phyloP scores from a whole-genome alignment of 2,329 filamentous ascomycete species.

The Onygena corvina region DNA sequence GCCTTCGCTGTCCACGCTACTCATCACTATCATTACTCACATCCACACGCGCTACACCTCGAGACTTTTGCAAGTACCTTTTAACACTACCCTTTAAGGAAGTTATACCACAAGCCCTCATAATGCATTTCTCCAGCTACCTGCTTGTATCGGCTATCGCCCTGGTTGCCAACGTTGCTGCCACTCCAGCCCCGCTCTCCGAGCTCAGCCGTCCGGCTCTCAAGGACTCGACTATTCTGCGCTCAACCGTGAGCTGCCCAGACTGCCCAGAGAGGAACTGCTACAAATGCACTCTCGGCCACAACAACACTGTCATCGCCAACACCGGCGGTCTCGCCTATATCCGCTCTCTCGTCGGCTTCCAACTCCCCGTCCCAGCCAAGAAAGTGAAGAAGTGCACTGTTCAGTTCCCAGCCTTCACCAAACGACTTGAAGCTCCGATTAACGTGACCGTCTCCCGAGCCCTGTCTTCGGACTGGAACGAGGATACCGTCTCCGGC shows the following conservation, averaged over 20 bases:
- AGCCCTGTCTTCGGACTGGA: constrained; percentile 2
- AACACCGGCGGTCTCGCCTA: constrained; percentile 1
- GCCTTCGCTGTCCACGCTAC: neutral
- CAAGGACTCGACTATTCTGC: constrained; percentile 7
- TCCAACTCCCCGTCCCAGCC: constrained; percentile 5
- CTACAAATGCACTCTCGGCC: constrained; percentile 7
- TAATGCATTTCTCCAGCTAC: constrained; percentile 5
- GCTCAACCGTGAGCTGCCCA: constrained; percentile 3
- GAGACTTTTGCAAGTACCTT: neutral
- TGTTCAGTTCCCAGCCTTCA: constrained; percentile 9
- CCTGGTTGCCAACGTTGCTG: neutral
- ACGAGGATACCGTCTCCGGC: constrained; percentile 4
- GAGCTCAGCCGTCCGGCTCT: constrained; percentile 1
- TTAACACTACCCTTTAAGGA: neutral
- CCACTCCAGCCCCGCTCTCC: neutral
- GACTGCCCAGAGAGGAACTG: constrained; percentile 7
- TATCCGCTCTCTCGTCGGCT: constrained; percentile 1
- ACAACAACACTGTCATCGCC: constrained; percentile 1
- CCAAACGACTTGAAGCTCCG: neutral
- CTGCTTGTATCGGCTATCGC: neutral
- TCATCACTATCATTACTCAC: neutral
- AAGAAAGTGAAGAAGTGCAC: constrained; percentile 5
- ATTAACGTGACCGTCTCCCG: constrained; percentile 4
- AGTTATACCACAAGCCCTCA: neutral
- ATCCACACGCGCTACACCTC: neutral